Evolutionary conservation across 306 rosid species (phyloP), one percentile per base, ranked within the genome.

Genomic region (Heteromeles arbutifolia): DNA sequence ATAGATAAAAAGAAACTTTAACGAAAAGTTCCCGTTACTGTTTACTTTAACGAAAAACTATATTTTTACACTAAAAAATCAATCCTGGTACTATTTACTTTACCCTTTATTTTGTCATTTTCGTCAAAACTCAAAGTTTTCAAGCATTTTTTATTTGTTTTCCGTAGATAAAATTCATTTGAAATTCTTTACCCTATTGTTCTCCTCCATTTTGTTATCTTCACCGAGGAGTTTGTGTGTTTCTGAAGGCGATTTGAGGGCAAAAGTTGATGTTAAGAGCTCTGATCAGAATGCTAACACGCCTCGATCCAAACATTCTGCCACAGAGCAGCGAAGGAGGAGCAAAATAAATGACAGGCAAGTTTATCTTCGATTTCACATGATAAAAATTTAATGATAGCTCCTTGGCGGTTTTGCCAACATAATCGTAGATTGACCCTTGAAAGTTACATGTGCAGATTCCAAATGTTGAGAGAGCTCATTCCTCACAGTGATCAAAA

Each of bases 261-360:
- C 86, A 75, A 88, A 83, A 80, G 87, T 92, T 79, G 96, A 90
- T 37, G 86, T 78, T 25, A 88, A 85, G 80, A 79, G 74, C 86
- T 81, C 88, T 43, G 98, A 96, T 77, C 97, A 89, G 83, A 96
- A 90, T 74, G 93, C 97, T 48, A 88, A 89, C 82, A 96, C 99
- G 4, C 98, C 99, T 8, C 87, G 99, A 76, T 96, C 99, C 62
- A 96, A 96, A 81, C 99, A 96, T 80, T 96, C 99, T 31, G 99
- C 96, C 29, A 96, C 99, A 32, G 99, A 96, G 78, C 99, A 96
- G 81, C 91, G 99, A 50, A 88, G 99, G 67, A 89, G 99, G 83
- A 96, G 99, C 83, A 96, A 96, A 86, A 96, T 96, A 57, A 96
- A 96, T 84, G 97, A 96, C 72, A 89, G 99, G 99, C 85, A 85